Conservation (phyloP, 202 grass and related monocot species). For the Schoenoplectus triqueter region DNA sequence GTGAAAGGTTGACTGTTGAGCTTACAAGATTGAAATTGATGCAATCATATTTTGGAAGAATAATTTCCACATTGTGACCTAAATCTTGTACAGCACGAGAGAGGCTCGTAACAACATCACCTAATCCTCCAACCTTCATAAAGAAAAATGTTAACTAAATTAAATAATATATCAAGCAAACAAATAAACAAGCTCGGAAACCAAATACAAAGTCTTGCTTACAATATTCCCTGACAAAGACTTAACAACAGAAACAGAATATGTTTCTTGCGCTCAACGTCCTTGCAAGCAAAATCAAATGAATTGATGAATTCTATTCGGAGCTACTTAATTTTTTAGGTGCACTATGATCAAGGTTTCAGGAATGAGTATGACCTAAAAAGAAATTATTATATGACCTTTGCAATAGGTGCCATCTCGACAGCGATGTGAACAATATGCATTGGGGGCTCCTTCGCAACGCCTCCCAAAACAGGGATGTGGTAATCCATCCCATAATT, state of each 20-base stretch:
- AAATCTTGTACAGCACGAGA: conserved; percentile 97
- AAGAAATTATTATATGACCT: conserved; percentile 48
- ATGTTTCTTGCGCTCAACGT: not conserved
- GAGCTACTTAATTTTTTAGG: not conserved
- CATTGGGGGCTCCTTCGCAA: conserved; percentile 84
- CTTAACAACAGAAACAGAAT: not conserved
- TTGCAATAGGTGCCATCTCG: conserved; percentile 98
- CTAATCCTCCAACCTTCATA: conserved; percentile 87
- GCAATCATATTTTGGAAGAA: conserved; percentile 96
- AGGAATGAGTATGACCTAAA: not conserved
- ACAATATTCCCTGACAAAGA: not conserved
- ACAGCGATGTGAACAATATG: conserved; percentile 96
- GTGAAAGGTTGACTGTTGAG: conserved; percentile 39
- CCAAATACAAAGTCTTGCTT: not conserved
- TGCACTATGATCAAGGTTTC: not conserved
- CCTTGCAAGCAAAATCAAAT: not conserved
- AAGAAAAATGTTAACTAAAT: conserved; percentile 34
- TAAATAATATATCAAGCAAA: conserved; percentile 17
- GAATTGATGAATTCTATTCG: not conserved
- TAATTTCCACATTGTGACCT: conserved; percentile 91
- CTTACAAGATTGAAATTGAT: conserved; percentile 93
- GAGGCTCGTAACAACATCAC: conserved; percentile 96
- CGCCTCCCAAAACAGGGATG: conserved; percentile 73
- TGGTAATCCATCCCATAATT: conserved; percentile 86
- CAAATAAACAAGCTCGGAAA: conserved; percentile 12